Percentiles rank a stretch among this genome's conserved stretches.
These are phyloP conservation scores for Neoscytalidium dimidiatum DNA, from an alignment of 2,329 filamentous ascomycete species.

Conservation along the genomic window DNA sequence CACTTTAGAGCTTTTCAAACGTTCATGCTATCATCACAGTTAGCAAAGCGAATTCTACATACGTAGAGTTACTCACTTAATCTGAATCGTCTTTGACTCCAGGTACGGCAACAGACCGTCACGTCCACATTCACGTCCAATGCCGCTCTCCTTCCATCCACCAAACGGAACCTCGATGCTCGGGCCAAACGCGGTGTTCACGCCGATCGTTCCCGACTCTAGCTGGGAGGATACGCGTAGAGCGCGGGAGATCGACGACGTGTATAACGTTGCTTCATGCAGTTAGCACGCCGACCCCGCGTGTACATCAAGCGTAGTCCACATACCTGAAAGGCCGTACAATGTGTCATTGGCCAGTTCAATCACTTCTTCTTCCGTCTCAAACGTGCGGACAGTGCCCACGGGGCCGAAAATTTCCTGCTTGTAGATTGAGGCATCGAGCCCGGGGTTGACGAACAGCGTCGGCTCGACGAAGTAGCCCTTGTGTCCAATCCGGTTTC, in stretches of 20 bases:
- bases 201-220: conserved; percentile 34
- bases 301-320: conserved; percentile 23
- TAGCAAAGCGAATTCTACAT: too few species aligned
- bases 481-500: conserved; percentile 32
- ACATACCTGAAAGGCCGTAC: conserved; percentile 27
- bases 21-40: too few species aligned
- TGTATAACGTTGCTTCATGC: background rate
- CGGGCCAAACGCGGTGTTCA: conserved; percentile 29
- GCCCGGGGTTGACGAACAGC: conserved; percentile 32
- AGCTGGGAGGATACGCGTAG: conserved; percentile 32
- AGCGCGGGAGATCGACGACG: background rate
- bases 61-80: background rate
- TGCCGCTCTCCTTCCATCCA: conserved; percentile 33
- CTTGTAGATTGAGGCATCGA: conserved; percentile 30
- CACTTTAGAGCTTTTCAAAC: too few species aligned
- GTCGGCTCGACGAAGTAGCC: conserved; percentile 34
- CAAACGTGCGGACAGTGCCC: conserved; percentile 32
- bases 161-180: conserved; percentile 31
- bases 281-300: background rate
- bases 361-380: conserved; percentile 35
- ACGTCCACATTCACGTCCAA: conserved; percentile 28
- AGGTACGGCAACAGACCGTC: background rate
- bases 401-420: conserved; percentile 38
- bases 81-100: background rate
- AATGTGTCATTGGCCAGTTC: conserved; percentile 33